phyloP scores from a whole-genome alignment of 1,139 yeast genomes.

The Taphrina confusa region DNA sequence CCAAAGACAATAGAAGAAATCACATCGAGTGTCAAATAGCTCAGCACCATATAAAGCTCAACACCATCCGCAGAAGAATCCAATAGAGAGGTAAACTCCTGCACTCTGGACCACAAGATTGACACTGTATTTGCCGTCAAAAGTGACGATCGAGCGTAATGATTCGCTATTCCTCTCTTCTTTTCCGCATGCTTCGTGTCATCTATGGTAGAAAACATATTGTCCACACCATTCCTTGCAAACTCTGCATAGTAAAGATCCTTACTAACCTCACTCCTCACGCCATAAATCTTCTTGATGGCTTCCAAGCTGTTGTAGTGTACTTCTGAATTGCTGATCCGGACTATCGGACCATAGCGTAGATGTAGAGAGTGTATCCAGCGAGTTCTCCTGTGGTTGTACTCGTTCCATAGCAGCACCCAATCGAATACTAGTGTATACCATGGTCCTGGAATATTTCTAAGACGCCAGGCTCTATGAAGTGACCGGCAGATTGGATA shows the following conservation, averaged over 20 bases:
- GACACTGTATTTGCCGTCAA: background rate
- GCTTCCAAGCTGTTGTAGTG: slow-evolving; percentile 59
- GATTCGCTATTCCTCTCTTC: slow-evolving; percentile 42
- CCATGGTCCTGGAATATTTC: slow-evolving; percentile 7
- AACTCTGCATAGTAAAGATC: slow-evolving; percentile 63
- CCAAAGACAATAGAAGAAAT: slow-evolving; percentile 67
- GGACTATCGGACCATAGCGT: slow-evolving; percentile 61
- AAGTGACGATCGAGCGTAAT: slow-evolving; percentile 43
- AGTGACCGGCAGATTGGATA: background rate
- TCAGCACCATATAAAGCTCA: slow-evolving; percentile 64
- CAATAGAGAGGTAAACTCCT: slow-evolving; percentile 44
- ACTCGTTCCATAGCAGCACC: slow-evolving; percentile 3
- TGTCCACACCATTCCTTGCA: slow-evolving; percentile 58
- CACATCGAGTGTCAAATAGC: slow-evolving; percentile 72
- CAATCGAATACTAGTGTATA: background rate
- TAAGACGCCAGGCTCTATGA: background rate
- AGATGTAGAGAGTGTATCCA: slow-evolving; percentile 56
- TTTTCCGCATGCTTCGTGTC: slow-evolving; percentile 55
- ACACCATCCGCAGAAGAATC: slow-evolving; percentile 48
- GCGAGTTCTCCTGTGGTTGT: background rate
- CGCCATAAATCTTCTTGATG: slow-evolving; percentile 58
- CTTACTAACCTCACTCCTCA: slow-evolving; percentile 57
- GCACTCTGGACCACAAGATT: slow-evolving; percentile 40
- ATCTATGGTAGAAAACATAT: slow-evolving; percentile 60
- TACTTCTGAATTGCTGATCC: slow-evolving; percentile 63